Percentiles rank a stretch among this genome's conserved stretches.
Evolutionary conservation across 1,284 basidiomycete species (phyloP).

Genomic region (Ustilago hordei): DNA sequence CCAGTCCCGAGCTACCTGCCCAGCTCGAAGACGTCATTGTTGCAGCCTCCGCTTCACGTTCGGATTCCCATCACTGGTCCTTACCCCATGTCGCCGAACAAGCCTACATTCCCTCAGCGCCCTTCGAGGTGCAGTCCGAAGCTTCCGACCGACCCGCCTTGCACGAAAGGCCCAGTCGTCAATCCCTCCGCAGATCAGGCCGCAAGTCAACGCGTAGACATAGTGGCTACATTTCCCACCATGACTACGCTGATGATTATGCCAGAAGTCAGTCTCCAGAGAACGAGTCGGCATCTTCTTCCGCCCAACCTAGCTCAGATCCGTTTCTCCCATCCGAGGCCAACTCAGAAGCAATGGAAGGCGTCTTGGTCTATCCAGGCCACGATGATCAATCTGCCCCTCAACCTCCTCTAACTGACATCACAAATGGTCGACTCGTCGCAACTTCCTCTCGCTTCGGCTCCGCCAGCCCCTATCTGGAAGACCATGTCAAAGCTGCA

Average conservation of each 20-base stretch:
- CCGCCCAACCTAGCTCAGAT: conserved; percentile 25
- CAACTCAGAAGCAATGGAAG: conserved; percentile 43
- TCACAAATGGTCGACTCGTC: conserved; percentile 17
- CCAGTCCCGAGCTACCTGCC: conserved; percentile 39
- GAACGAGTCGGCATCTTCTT: background rate
- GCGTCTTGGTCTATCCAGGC: conserved; percentile 23
- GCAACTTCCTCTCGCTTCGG: background rate
- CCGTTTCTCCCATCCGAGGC: conserved; percentile 31
- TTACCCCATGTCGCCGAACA: conserved; percentile 1
- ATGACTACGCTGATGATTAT: conserved; percentile 4
- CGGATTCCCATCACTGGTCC: conserved; percentile 9
- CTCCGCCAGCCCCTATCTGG: background rate
- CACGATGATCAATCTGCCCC: background rate
- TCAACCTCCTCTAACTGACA: conserved; percentile 20
- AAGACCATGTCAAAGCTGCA: background rate
- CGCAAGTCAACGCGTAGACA: conserved; percentile 47
- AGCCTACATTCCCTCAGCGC: background rate
- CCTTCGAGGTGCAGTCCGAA: background rate
- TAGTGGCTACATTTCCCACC: conserved; percentile 34
- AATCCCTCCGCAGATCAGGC: conserved; percentile 28
- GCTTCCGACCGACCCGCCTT: background rate
- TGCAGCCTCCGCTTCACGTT: conserved; percentile 12
- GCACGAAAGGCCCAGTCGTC: conserved; percentile 3
- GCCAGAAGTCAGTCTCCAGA: background rate
- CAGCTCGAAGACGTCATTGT: conserved; percentile 39